phyloP scores from a whole-genome alignment of 768 basidiomycete species.

The Galerina sulciceps region DNA sequence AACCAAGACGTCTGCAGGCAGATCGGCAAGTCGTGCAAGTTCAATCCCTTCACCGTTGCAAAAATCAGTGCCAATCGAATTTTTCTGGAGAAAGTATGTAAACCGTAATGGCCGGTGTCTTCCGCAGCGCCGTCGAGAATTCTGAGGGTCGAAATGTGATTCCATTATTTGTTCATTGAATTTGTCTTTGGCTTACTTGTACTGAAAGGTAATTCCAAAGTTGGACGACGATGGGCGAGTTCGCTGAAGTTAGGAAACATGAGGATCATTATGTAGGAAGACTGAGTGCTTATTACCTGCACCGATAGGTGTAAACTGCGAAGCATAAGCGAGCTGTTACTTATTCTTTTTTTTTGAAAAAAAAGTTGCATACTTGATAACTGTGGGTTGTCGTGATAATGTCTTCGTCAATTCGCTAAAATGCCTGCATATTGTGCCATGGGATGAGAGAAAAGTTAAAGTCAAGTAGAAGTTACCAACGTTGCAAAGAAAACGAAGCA shows the following conservation, averaged over 20 bases:
- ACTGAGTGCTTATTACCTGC: background rate
- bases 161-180: background rate
- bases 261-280: background rate
- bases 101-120: constrained; percentile 75
- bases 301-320: constrained; percentile 81
- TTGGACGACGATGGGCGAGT: constrained; percentile 55
- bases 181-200: constrained; percentile 53
- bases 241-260: constrained; percentile 42
- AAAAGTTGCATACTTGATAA: constrained; percentile 73
- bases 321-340: background rate
- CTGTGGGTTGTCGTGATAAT: constrained; percentile 75
- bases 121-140: constrained; percentile 75
- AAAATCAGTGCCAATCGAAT: background rate
- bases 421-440: constrained; percentile 49
- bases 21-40: constrained; percentile 84
- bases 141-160: constrained; percentile 24
- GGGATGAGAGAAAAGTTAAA: background rate
- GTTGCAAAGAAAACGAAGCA: constrained; percentile 92
- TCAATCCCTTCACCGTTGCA: constrained; percentile 67
- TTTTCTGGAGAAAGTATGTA: background rate
- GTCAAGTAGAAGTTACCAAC: constrained; percentile 39
- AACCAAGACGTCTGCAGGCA: constrained; percentile 71
- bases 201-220: constrained; percentile 77
- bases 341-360: too few species aligned
- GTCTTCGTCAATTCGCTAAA: constrained; percentile 81